Base-by-base conservation (phyloP, 2,329 filamentous ascomycete species). In the Arachnomyces sp. region DNA sequence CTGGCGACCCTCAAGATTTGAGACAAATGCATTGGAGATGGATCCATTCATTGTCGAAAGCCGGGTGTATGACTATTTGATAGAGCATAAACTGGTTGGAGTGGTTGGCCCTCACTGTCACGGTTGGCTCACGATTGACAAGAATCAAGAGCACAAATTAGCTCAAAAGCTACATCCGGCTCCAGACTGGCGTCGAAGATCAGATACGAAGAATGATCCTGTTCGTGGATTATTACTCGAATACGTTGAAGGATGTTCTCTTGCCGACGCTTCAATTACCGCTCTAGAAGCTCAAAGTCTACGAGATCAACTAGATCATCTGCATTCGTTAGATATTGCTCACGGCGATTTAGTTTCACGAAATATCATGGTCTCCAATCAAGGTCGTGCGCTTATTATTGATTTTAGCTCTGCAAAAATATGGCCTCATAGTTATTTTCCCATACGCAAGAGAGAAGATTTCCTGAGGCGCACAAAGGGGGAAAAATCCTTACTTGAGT, bases 21-120 rank as follows among this genome's bases (percentile, higher is more conserved):
- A 43, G 32, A 34, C 12, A 20, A 29, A 28, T 39, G 36, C 43
- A 13, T 35, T 28, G 31, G 18, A 31, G 18, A 34, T 12, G 29
- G 43, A 46, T 29, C 40, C 43, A 3, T 43, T 46, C 31, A 43
- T 38, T 13, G 36, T 46, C 30, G 43, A 46, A 34, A 37, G 34
- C 33, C 43, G 33, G 28, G 41, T 39, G 13, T 46, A 46, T 25
- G 40, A 41, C 18, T 39, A 29, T 29, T 25, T 43, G 31, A 43
- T 40, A 11, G 41, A 40, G 34, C 28, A 28, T 20, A 36, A 43
- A 3, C 15, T 40, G 20, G n/a, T 17, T 18, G 36, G 40, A n/a
- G 33, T 36, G n/a, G 40, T 43, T 37, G 42, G 42, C 2, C 42
- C 42, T 16, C 28, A 34, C 32, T 40, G 38, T n/a, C 18, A 36